phyloP scores from a whole-genome alignment of 495 filamentous ascomycete species.

The Aspergillus wentii region DNA sequence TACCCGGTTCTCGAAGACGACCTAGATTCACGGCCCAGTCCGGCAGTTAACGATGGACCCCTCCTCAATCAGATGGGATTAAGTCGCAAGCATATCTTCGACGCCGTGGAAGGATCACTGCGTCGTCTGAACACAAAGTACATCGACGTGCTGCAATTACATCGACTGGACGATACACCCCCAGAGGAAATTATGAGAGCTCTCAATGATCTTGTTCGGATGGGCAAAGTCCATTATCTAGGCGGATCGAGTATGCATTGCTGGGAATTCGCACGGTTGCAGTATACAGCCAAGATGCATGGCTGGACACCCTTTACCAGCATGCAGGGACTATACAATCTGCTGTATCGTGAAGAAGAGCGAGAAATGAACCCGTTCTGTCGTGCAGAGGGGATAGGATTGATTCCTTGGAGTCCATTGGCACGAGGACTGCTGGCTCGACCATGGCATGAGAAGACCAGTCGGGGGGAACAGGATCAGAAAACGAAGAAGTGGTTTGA shows the following conservation, averaged over 20 bases:
- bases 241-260: conserved; percentile 42
- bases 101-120: conserved; percentile 45
- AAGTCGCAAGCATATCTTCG: conserved; percentile 47
- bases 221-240: conserved; percentile 62
- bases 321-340: conserved; percentile 69
- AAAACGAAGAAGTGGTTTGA: too few species aligned
- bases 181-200: conserved; percentile 71
- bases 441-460: conserved; percentile 21
- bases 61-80: conserved; percentile 45
- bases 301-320: conserved; percentile 66
- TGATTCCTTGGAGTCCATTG: conserved; percentile 62
- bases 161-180: conserved; percentile 49
- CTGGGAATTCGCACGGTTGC: conserved; percentile 38
- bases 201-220: conserved; percentile 60
- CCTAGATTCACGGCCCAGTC: conserved; percentile 8
- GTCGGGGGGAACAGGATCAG: conserved; percentile 14
- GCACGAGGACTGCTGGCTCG: conserved; percentile 48
- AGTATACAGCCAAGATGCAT: conserved; percentile 43
- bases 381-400: conserved; percentile 59
- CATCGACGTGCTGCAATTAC: conserved; percentile 53
- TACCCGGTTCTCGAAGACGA: conserved; percentile 46
- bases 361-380: conserved; percentile 68
- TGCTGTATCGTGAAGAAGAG: conserved; percentile 69
- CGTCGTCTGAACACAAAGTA: conserved; percentile 43
- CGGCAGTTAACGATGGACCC: conserved; percentile 16